Base-by-base conservation (phyloP, 441 rosid genomes). In the Cnidoscolus chayamansa region DNA sequence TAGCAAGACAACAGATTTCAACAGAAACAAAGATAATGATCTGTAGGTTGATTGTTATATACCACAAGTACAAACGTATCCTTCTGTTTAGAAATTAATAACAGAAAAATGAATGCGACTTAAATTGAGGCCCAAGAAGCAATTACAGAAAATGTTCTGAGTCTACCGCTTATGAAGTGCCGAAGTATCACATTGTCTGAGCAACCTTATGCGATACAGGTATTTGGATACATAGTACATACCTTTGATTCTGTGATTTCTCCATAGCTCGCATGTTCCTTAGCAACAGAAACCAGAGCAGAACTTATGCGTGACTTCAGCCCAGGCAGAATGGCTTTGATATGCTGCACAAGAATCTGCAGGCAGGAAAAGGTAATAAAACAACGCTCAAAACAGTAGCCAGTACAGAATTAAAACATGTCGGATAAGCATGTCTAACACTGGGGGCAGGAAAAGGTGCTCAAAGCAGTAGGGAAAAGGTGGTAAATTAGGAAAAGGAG, bases 251-350 rank as follows among this genome's bases (percentile, higher is more conserved):
- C 99, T 19, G 89, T 87, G 71, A 94, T 84, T 80, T 88, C 92
- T 74, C 97, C 99, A 81, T 84, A 94, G 82, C 97, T 92, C 75
- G 94, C 94, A 83, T 92, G 94, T 79, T 92, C 98, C 82, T 94
- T 94, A 67, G 97, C 97, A 64, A 88, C 86, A 79, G 94, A 75
- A 79, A 86, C 88, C 81, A 94, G 75, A 16, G 84, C 84, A 74
- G 85, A 67, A 81, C 90, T 88, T 69, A 94, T 86, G 73, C 88
- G 89, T 59, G 98, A 88, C 81, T 94, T 94, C 76, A 94, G 71
- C 74, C 81, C 90, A 10, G 99, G 99, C 79, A 94, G 96, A 71
- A 92, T 80, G 58, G 88, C 78, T 81, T 85, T 92, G 67, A 94
- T 92, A 64, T 94, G 99, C 78, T 90, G 94, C 70, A 89, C 92